These are phyloP conservation scores for Phaffia tasmanica DNA, from an alignment of 768 basidiomycete genomes.

Conservation along the genomic window DNA sequence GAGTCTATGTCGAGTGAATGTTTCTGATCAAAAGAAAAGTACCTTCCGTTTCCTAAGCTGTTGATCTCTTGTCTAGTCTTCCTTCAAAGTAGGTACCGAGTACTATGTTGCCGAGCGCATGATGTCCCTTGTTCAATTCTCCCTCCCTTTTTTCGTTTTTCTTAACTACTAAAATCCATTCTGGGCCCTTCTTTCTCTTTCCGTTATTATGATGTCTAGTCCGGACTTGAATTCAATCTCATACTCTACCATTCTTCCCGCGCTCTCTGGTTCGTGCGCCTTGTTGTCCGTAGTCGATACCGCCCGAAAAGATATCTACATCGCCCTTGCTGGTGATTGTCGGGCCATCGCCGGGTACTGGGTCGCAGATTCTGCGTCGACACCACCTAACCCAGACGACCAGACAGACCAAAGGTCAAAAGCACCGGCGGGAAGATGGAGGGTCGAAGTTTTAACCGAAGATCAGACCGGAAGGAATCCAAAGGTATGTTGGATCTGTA, in stretches of 20 bases:
- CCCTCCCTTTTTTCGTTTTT: slow-evolving; percentile 14
- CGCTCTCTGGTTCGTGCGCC: slow-evolving; percentile 83
- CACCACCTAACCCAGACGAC: background rate
- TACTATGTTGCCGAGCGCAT: slow-evolving; percentile 18
- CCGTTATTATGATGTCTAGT: slow-evolving; percentile 44
- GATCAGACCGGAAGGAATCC: slow-evolving; percentile 92
- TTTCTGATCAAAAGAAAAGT: background rate
- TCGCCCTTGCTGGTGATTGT: slow-evolving; percentile 86
- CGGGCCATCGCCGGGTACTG: slow-evolving; percentile 91
- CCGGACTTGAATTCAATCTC: slow-evolving; percentile 44
- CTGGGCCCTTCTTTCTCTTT: slow-evolving; percentile 51
- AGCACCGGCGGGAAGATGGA: slow-evolving; percentile 66
- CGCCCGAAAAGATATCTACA: slow-evolving; percentile 65
- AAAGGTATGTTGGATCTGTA: slow-evolving; percentile 48
- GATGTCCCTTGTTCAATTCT: slow-evolving; percentile 8
- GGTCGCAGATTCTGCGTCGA: slow-evolving; percentile 46
- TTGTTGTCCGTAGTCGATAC: slow-evolving; percentile 80
- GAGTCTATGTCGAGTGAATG: no score
- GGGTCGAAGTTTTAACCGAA: slow-evolving; percentile 83
- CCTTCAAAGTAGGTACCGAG: slow-evolving; percentile 44
- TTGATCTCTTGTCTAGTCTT: slow-evolving; percentile 1
- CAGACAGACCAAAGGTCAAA: background rate
- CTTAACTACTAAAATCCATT: slow-evolving; percentile 35
- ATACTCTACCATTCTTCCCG: slow-evolving; percentile 63
- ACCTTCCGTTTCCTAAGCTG: slow-evolving; percentile 3